These are phyloP conservation scores for Raphanus sativus DNA, from an alignment of 345 rosid species.

Conservation along the genomic window DNA sequence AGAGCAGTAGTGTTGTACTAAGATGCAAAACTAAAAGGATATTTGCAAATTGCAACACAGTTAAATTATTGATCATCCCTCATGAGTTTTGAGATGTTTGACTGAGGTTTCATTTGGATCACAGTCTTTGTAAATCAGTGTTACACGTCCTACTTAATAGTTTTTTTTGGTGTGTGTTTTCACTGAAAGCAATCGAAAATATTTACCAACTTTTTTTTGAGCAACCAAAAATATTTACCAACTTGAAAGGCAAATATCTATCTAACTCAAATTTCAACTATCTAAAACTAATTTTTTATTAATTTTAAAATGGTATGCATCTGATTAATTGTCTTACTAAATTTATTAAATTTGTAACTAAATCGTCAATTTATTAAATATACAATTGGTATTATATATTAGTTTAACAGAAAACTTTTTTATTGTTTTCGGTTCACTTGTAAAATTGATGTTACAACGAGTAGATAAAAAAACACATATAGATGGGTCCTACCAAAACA, in stretches of 20 bases:
- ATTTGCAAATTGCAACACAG: neutral
- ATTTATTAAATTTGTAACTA: no score
- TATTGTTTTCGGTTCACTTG: no score
- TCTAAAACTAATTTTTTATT: no score
- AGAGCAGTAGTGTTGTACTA: slow-evolving; percentile 18
- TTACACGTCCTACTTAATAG: slow-evolving; percentile 1
- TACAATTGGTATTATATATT: no score
- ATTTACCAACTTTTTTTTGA: neutral
- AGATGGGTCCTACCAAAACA: no score
- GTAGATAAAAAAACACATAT: no score
- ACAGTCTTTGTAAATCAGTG: slow-evolving; percentile 34
- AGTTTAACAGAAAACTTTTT: no score
- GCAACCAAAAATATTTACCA: neutral
- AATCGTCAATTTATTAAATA: no score
- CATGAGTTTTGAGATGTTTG: slow-evolving; percentile 26
- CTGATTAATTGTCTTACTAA: no score
- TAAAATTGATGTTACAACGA: no score
- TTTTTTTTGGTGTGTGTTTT: slow-evolving; percentile 4
- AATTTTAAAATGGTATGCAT: no score
- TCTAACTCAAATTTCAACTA: no score
- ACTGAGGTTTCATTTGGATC: slow-evolving; percentile 30
- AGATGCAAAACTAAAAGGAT: slow-evolving; percentile 2
- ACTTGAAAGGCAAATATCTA: neutral
- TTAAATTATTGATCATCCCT: slow-evolving; percentile 17
- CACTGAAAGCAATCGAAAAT: neutral